Base-by-base conservation (phyloP, 169 alveolate species). In the Plasmodium ovale region DNA sequence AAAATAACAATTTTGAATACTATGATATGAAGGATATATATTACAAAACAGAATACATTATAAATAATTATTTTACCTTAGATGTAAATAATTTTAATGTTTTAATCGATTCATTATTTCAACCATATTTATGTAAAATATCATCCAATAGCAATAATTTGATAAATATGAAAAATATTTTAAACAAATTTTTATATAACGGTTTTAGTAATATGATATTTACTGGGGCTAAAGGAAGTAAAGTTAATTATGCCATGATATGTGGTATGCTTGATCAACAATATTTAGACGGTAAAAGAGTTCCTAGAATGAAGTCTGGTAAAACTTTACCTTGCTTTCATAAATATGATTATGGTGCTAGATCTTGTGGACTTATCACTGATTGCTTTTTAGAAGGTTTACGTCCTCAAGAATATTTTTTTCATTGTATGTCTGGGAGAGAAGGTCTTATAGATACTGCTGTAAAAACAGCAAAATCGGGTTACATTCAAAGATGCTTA, bases 391-490 rank as follows among this genome's bases (percentile, higher is more conserved):
- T 98, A 33, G 97, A 98, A 16, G 99, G 99, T 0, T 92, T 98
- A 3, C 95, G 99, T 72, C 99, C 99, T 4, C 98, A 98, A 91
- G 99, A 98, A 93, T 98, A 96, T 95, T 98, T 95, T 92, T 98
- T 98, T 97, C 99, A 98, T 93, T 98, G 99, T 84, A 98, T 98
- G 99, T 99, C 99, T 12, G 99, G 99, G 10, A 97, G 99, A 90
- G 99, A 98, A 95, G 99, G 99, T 16, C 94, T 98, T 39, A 98
- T 98, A 67, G 99, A 98, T 92, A 98, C 99, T 12, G 99, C 99
- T 0, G 99, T 98, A 39, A 98, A 98, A 93, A 98, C 99, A 0
- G 96, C 99, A 31, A 96, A 99, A 77, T 94, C 98, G 67, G 99
- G 99, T 19, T 99, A 99, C 88, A 92, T 99, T 56, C 99, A 99